phyloP scores from a whole-genome alignment of 2,329 filamentous ascomycete genomes.

The Aspergillus neoniger region DNA sequence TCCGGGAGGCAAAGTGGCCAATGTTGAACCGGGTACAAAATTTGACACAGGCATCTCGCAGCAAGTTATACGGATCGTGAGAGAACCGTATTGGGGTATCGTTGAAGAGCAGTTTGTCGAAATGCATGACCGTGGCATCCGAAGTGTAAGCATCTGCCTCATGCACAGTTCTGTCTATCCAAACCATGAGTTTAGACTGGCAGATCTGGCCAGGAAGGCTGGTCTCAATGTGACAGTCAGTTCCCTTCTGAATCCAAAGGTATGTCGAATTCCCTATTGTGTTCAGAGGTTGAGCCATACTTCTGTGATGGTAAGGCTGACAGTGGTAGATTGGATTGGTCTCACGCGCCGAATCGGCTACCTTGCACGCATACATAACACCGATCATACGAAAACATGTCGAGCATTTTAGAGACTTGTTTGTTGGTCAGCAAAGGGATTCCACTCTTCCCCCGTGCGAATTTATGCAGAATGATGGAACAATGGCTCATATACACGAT shows the following conservation, averaged over 20 bases:
- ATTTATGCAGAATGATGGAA: background rate
- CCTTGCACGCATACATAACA: constrained; percentile 75
- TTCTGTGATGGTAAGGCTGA: background rate
- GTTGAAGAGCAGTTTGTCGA: constrained; percentile 60
- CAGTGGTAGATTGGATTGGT: constrained; percentile 48
- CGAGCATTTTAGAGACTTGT: constrained; percentile 55
- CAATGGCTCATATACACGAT: constrained; percentile 11
- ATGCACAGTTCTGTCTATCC: constrained; percentile 89
- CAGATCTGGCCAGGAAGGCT: constrained; percentile 70
- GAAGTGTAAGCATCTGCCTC: constrained; percentile 78
- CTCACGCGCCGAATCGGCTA: constrained; percentile 70
- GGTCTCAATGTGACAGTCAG: constrained; percentile 76
- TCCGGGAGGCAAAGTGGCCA: constrained; percentile 20
- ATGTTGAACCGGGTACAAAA: constrained; percentile 57
- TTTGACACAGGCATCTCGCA: constrained; percentile 55
- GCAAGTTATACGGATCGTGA: constrained; percentile 68
- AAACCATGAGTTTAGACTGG: constrained; percentile 74
- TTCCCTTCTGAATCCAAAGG: constrained; percentile 79
- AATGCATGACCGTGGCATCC: constrained; percentile 67
- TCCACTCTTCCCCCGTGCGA: constrained; percentile 5
- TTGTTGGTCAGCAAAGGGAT: constrained; percentile 68
- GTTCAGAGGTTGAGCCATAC: background rate
- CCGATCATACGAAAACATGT: constrained; percentile 74
- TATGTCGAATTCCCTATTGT: background rate
- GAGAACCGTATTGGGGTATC: constrained; percentile 56